These are phyloP conservation scores for Talaromyces sp. DNA, from an alignment of 2,329 filamentous ascomycete genomes.

Conservation along the genomic window DNA sequence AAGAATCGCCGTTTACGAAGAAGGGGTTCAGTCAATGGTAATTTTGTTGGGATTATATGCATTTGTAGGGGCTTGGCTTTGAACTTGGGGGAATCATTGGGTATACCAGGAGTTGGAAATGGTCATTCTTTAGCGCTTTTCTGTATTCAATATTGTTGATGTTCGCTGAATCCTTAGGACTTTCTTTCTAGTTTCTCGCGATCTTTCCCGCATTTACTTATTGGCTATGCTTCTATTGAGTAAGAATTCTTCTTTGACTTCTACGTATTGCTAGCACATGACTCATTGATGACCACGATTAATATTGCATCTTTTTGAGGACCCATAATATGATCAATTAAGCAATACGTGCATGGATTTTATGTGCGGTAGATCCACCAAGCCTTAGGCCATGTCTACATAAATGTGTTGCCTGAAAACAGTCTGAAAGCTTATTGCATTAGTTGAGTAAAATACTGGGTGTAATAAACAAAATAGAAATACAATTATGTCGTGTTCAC, in stretches of 20 bases:
- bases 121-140: background rate
- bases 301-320: background rate
- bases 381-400: background rate
- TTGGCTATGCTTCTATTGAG: background rate
- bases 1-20: background rate
- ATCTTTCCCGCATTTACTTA: background rate
- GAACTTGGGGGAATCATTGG: background rate
- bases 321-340: background rate
- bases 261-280: background rate
- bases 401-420: background rate
- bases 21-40: constrained; percentile 1
- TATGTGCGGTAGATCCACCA: background rate
- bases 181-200: background rate
- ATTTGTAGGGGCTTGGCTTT: background rate
- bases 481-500: background rate
- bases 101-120: background rate
- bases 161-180: background rate
- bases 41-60: background rate
- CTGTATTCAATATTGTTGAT: background rate
- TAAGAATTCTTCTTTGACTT: background rate
- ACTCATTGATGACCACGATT: background rate
- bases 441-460: background rate
- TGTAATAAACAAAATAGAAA: background rate
- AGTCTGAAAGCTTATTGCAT: background rate
- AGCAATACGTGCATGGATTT: background rate